These are phyloP conservation scores for Psidium friedrichsthalianum DNA, from an alignment of 345 rosid genomes.

Conservation along the genomic window DNA sequence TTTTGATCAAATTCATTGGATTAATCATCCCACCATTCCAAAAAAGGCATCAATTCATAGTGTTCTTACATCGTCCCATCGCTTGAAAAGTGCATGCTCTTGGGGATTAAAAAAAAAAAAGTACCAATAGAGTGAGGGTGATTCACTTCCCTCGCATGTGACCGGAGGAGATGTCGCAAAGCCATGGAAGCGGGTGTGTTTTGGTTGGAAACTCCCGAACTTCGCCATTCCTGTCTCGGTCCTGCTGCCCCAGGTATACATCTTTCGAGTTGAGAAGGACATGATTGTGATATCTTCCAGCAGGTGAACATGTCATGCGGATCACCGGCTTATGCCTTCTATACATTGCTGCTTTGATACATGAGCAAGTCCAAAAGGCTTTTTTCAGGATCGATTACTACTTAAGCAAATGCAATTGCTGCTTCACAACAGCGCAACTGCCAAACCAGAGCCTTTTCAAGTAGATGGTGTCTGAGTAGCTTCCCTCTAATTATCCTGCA, in stretches of 20 bases:
- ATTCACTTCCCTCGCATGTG: neutral
- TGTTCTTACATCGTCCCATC: neutral
- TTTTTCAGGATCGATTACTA: neutral
- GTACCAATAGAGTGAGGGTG: neutral
- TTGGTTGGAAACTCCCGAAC: neutral
- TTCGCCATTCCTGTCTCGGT: neutral
- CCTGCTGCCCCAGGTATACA: neutral
- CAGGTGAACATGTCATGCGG: neutral
- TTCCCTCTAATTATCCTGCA: neutral
- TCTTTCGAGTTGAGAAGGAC: neutral
- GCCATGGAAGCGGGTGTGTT: neutral
- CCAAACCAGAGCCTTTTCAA: neutral
- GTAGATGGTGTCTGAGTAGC: neutral
- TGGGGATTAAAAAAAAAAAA: neutral
- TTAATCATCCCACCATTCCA: neutral
- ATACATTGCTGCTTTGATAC: neutral
- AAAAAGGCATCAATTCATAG: neutral
- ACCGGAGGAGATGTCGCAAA: neutral
- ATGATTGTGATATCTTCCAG: neutral
- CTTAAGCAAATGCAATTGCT: neutral
- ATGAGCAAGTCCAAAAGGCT: neutral
- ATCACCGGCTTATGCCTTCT: neutral
- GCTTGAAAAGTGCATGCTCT: neutral
- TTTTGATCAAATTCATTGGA: neutral
- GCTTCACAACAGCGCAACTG: neutral